Percentiles rank a stretch among this genome's conserved stretches.
Conservation (phyloP, 441 rosid species). For the Pelargonium cotyledonis region DNA sequence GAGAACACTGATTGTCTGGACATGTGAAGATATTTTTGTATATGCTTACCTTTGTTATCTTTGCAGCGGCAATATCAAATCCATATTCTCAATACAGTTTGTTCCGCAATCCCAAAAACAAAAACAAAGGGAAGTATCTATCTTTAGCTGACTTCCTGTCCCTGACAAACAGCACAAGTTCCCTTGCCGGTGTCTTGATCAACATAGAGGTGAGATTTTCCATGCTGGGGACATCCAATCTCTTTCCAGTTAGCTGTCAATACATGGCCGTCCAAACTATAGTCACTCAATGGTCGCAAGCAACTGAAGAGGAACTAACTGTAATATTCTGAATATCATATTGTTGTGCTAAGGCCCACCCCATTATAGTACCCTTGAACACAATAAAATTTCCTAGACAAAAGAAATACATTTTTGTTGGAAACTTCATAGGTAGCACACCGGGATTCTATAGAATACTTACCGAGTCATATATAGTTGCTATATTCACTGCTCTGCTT, state of each 20-base stretch:
- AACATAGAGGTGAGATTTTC: constrained; percentile 36
- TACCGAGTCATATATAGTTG: not conserved
- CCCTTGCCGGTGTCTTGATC: constrained; percentile 42
- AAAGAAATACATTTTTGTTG: too few relatives aligned
- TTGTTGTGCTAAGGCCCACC: not conserved
- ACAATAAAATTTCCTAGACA: not conserved
- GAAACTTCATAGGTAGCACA: not conserved
- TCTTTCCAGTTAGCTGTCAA: not conserved
- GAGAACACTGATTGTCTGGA: not conserved
- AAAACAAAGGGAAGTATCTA: constrained; percentile 30
- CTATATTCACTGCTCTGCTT: too few relatives aligned
- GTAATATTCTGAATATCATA: too few relatives aligned
- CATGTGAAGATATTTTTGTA: not conserved
- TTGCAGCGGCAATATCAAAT: constrained; percentile 36
- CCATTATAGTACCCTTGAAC: not conserved
- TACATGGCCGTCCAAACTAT: not conserved
- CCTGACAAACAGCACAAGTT: constrained; percentile 32
- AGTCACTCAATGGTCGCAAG: not conserved
- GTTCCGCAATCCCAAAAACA: constrained; percentile 38
- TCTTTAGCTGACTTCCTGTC: constrained; percentile 37
- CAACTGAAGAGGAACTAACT: too few relatives aligned
- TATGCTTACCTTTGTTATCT: not conserved
- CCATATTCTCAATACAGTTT: constrained; percentile 5
- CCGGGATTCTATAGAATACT: not conserved
- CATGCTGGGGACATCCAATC: too few relatives aligned